Evolutionary conservation across 1,139 yeast species (phyloP).

Genomic region (Yamadazyma mexicana): DNA sequence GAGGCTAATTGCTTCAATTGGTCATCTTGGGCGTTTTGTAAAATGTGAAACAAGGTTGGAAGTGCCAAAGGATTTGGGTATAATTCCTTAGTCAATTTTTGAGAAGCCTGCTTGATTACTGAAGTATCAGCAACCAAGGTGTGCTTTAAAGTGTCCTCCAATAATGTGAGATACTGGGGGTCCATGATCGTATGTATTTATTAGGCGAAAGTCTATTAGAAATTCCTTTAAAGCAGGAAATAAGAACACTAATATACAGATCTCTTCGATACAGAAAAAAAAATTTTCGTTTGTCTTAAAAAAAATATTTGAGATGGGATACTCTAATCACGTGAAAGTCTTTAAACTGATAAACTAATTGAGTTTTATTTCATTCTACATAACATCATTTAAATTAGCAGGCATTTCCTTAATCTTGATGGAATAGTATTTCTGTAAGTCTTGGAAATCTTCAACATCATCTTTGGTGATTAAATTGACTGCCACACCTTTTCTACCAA

Average conservation of each 20-base stretch:
- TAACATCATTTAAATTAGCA: conserved; percentile 56
- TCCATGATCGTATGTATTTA: conserved; percentile 45
- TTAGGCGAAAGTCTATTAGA: background rate
- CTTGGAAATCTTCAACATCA: conserved; percentile 61
- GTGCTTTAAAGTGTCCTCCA: conserved; percentile 77
- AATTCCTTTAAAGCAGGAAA: background rate
- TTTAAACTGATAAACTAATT: too few relatives aligned
- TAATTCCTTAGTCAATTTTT: conserved; percentile 69
- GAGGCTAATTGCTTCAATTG: conserved; percentile 85
- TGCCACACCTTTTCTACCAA: conserved; percentile 95
- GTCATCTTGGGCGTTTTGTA: conserved; percentile 63
- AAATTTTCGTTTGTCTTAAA: background rate
- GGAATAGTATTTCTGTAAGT: conserved; percentile 74
- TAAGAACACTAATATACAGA: background rate
- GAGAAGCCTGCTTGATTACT: conserved; percentile 81
- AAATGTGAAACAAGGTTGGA: conserved; percentile 80
- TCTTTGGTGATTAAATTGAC: conserved; percentile 79
- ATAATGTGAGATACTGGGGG: conserved; percentile 62
- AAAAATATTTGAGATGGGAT: conserved; percentile 3
- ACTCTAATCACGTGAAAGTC: conserved; percentile 1
- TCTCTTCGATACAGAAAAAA: conserved; percentile 4
- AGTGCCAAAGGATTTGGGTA: conserved; percentile 71
- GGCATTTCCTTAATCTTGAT: conserved; percentile 90
- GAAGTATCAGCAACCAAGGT: conserved; percentile 76
- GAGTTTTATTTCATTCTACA: too few relatives aligned